A percentile compares a stretch with the other conserved stretches of the same genome.
Evolutionary conservation across 768 basidiomycete genomes (phyloP).

Genomic region (Imleria badia): DNA sequence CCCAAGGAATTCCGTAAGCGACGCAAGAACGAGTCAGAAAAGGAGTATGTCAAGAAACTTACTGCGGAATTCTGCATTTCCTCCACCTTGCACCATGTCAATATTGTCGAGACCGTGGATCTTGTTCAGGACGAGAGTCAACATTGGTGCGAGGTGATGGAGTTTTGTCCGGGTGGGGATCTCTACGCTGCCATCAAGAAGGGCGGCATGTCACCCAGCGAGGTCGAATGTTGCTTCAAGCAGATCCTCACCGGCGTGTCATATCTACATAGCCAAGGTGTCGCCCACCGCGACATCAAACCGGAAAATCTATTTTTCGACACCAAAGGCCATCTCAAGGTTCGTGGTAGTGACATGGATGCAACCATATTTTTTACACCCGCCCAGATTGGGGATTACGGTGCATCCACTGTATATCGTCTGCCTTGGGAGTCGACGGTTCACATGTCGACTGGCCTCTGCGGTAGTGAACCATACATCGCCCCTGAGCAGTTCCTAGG

Average conservation of each 20-base stretch:
- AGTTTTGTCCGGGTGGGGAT: constrained; percentile 98
- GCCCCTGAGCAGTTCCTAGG: constrained; percentile 96
- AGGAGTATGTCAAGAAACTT: constrained; percentile 99
- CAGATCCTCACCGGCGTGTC: constrained; percentile 87
- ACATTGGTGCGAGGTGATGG: constrained; percentile 99
- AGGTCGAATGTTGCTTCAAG: constrained; percentile 98
- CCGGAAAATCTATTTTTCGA: constrained; percentile 98
- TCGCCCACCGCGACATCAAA: constrained; percentile 97
- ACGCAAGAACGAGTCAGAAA: constrained; percentile 97
- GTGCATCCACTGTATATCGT: constrained; percentile 97
- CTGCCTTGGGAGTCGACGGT: constrained; percentile 97
- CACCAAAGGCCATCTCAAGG: constrained; percentile 90
- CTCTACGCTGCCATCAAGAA: constrained; percentile 99
- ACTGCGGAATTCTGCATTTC: constrained; percentile 99
- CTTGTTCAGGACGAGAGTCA: constrained; percentile 97
- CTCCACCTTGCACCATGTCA: constrained; percentile 89
- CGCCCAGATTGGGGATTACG: constrained; percentile 92
- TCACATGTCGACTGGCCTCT: constrained; percentile 95
- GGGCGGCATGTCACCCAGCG: constrained; percentile 86
- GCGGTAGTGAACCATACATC: constrained; percentile 98
- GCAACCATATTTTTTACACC: constrained; percentile 9
- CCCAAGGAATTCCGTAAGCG: constrained; percentile 94
- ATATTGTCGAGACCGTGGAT: constrained; percentile 98
- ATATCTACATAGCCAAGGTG: constrained; percentile 95
- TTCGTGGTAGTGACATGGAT: constrained; percentile 33